phyloP scores from a whole-genome alignment of 1,284 basidiomycete genomes.

The Volvariella volvacea region DNA sequence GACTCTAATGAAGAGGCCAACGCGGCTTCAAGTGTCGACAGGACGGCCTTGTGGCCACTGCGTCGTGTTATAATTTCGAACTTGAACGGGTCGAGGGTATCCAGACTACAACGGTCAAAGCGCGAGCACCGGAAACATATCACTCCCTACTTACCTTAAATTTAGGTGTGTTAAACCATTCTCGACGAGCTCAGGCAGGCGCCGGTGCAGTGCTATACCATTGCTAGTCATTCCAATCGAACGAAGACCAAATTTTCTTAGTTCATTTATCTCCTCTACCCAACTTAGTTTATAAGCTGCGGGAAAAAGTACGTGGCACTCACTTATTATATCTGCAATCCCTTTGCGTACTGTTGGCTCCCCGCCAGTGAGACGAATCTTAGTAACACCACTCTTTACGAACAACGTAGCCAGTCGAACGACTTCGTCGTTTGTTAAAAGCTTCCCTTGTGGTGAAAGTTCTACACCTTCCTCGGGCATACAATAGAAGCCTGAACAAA shows the following conservation, averaged over 20 bases:
- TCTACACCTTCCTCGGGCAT: constrained; percentile 83
- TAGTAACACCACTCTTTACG: constrained; percentile 76
- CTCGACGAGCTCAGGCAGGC: constrained; percentile 58
- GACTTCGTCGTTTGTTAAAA: constrained; percentile 75
- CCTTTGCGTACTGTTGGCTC: constrained; percentile 83
- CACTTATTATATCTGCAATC: constrained; percentile 68
- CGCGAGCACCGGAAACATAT: no score
- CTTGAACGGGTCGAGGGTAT: constrained; percentile 83
- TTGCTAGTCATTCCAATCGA: constrained; percentile 87
- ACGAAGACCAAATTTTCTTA: constrained; percentile 55
- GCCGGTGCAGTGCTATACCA: constrained; percentile 70
- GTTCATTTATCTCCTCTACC: constrained; percentile 47
- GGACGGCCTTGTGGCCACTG: constrained; percentile 67
- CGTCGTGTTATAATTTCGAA: constrained; percentile 84
- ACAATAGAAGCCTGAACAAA: constrained; percentile 71
- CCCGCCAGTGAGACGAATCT: constrained; percentile 84
- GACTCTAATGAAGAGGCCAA: constrained; percentile 46
- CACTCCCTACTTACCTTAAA: constrained; percentile 69
- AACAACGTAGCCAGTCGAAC: constrained; percentile 72
- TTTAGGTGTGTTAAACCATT: constrained; percentile 82
- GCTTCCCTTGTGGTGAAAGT: constrained; percentile 61
- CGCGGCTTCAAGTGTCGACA: constrained; percentile 63
- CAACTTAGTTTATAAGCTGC: constrained; percentile 1
- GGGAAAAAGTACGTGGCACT: constrained; percentile 14
- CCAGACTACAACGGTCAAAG: constrained; percentile 48